These are phyloP conservation scores for Podospora pseudocomata DNA, from an alignment of 495 filamentous ascomycete genomes.

Conservation along the genomic window DNA sequence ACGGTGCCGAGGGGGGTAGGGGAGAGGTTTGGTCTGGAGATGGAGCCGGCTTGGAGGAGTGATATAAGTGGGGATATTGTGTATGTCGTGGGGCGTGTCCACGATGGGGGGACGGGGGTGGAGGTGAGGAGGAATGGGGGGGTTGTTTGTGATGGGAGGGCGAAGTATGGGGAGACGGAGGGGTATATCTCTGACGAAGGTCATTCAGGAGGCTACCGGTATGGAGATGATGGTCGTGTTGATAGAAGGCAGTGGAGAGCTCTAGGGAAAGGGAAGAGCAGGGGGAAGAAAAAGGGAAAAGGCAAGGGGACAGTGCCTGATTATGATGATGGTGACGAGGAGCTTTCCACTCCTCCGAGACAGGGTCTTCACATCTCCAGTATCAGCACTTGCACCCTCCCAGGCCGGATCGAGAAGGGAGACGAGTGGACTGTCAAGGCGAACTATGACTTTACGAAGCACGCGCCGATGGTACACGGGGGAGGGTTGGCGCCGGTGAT, in stretches of 20 bases:
- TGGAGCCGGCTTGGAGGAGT: constrained; percentile 26
- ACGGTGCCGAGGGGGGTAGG: not conserved
- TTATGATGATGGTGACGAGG: not conserved
- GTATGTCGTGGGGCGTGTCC: constrained; percentile 14
- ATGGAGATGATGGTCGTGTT: constrained; percentile 8
- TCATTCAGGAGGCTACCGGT: not conserved
- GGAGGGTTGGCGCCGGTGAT: constrained; percentile 23
- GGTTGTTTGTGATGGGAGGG: constrained; percentile 17
- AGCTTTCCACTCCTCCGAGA: not conserved
- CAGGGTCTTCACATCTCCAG: constrained; percentile 16
- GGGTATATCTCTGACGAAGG: constrained; percentile 10
- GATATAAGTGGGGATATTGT: constrained; percentile 17
- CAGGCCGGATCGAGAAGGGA: constrained; percentile 16
- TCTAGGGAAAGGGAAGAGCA: not conserved
- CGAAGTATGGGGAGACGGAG: constrained; percentile 23
- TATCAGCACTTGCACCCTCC: constrained; percentile 14
- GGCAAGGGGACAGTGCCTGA: too few species aligned
- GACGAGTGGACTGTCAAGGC: constrained; percentile 27
- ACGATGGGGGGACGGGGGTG: constrained; percentile 22
- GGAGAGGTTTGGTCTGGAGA: constrained; percentile 13
- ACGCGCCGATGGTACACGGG: constrained; percentile 18
- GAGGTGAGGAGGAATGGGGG: constrained; percentile 12
- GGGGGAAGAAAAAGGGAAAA: not conserved
- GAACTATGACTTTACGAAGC: constrained; percentile 26
- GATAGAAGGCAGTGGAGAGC: not conserved